Evolutionary conservation across 805 yeast genomes (phyloP), one percentile per base, ranked within the genome.

Genomic region (Maudiozyma pseudohumilis): DNA sequence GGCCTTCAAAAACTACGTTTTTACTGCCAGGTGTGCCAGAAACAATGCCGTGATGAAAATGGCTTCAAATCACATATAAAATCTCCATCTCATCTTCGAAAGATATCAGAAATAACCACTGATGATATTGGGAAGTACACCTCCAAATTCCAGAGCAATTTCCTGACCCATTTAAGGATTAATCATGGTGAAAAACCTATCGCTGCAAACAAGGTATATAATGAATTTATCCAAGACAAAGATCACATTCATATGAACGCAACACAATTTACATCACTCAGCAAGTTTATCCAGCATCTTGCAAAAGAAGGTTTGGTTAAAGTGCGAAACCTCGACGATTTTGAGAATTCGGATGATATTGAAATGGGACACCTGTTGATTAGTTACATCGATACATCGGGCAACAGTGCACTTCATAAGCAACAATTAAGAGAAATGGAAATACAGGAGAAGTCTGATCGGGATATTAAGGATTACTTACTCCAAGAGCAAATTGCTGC

Each of bases 1-100:
- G 97, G 97, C 2, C 75, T 88, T 19, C 96, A 88, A 60, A 78
- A 83, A 52, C 72, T 92, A 36, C 69, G 75, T 43, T 89, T 75
- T 69, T 94, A 87, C 60, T 92, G 99, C 59, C 97, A 81, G 56
- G 70, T 85, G 3, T 92, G 99, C 53, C 75, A 71, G 54, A 86
- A 89, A 52, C 99, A 92, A 61, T 88, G 97, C 56, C 65, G 96
- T 39, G 99, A 94, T 56, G 94, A 83, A 44, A 89, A 92, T 61
- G 99, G 98, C 19, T 92, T 83, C 65, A 80, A 82, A 50, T 81
- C 89, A 50, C 99, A 92, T 57, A 69, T 80, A n/a, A 68, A 70
- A 44, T 77, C 94, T n/a, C 85, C 83, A 32, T 67, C 82, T 2
- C 99, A 92, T 55, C 59, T 72, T 33, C 71, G 74, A 15, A 74